phyloP scores from a whole-genome alignment of 805 yeast species.

The Metschnikowia shivogae region DNA sequence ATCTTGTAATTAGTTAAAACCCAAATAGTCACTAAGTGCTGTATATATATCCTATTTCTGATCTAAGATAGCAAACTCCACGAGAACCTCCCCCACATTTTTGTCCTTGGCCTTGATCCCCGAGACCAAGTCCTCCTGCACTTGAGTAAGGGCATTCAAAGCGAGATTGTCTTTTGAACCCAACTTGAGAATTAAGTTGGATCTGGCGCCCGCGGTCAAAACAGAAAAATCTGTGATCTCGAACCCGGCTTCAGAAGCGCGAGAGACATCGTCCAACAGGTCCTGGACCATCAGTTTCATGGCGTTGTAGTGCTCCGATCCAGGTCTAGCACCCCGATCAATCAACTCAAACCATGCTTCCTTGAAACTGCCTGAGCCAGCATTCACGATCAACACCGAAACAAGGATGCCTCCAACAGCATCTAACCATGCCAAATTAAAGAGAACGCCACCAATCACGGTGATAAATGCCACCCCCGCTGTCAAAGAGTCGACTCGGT shows the following conservation, averaged over 20 bases:
- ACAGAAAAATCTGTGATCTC: slow-evolving; percentile 42
- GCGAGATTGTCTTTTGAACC: slow-evolving; percentile 23
- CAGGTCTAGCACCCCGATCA: slow-evolving; percentile 60
- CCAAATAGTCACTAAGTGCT: not conserved
- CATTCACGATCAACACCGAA: slow-evolving; percentile 73
- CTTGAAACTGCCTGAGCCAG: slow-evolving; percentile 74
- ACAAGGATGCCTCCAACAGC: slow-evolving; percentile 90
- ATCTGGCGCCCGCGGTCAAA: slow-evolving; percentile 56
- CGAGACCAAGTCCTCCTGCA: slow-evolving; percentile 15
- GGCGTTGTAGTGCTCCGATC: slow-evolving; percentile 46
- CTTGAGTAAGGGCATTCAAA: slow-evolving; percentile 6
- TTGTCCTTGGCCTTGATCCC: slow-evolving; percentile 12
- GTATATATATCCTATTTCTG: not conserved
- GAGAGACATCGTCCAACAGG: slow-evolving; percentile 22
- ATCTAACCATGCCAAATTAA: slow-evolving; percentile 80
- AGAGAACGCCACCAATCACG: slow-evolving; percentile 77
- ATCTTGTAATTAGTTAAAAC: slow-evolving; percentile 4
- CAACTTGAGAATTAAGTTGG: slow-evolving; percentile 34
- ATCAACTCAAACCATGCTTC: slow-evolving; percentile 71
- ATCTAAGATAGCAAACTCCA: slow-evolving; percentile 10
- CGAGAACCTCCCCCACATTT: slow-evolving; percentile 16
- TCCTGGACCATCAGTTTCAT: slow-evolving; percentile 38
- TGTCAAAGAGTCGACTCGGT: slow-evolving; percentile 89
- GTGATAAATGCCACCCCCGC: slow-evolving; percentile 87
- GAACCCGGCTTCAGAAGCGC: slow-evolving; percentile 27